Evolutionary conservation across 495 filamentous ascomycete species (phyloP), one percentile per base, ranked within the genome.

Genomic region (Melanomma pulvis-pyrius): DNA sequence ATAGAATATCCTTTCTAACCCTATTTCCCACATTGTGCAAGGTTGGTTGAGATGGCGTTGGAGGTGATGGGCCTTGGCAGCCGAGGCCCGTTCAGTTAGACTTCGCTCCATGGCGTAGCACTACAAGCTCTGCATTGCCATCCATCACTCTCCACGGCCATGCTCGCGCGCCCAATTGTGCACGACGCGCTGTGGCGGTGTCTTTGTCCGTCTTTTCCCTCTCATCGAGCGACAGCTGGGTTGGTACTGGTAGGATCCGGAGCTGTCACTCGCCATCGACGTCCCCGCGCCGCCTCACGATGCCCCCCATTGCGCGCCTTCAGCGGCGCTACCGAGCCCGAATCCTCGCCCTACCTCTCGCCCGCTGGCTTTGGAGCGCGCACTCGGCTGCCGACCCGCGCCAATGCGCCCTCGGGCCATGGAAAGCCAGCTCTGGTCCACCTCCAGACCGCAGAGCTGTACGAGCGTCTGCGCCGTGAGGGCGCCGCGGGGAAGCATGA

Each of bases 381-480:
- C 39, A 44, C 39, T 6, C 13, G 39, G 8, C 39, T n/a, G 8
- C 17, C 39, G n/a, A 17, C 8, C 32, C 60, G 21, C 22, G 36
- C 46, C 13, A 13, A 19, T 26, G 47, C 46, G 15, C 48, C 48
- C 32, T 32, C 71, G 26, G 32, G 13, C 2, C n/a, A 12, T n/a
- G 29, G 39, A n/a, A 59, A 62, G 15, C 28, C 61, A 1, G 22
- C 44, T n/a, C 64, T 67, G 15, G 69, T 59, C 11, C 56, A 52
- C 24, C 34, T 59, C 17, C 30, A 56, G 28, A 75, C 69, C 5
- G 48, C 48, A 0, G 61, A 76, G 17, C 68, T 87, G n/a, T 84
- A 86, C 67, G 78, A 80, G 26, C 71, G 74, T 1, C 69, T 87
- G 36, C 76, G 78, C 7, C 63, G 70, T 22, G 66, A 81, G 5